These are phyloP conservation scores for Xylaria digitata DNA, from an alignment of 2,329 filamentous ascomycete species.

Conservation along the genomic window DNA sequence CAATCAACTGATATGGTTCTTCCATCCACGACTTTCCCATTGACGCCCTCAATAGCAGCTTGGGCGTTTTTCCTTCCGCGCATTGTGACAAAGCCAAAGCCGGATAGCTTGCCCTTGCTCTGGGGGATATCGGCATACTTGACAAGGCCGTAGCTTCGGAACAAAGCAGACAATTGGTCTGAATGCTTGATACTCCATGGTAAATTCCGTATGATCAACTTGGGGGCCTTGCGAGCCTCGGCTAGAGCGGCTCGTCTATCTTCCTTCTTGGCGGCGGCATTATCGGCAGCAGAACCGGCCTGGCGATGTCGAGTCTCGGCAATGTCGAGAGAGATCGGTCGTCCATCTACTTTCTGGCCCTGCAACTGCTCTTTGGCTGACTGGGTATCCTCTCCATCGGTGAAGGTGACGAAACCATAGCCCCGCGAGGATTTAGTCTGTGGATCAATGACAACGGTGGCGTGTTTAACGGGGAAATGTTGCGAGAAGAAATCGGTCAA, in stretches of 20 bases:
- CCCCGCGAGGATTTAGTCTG: constrained; percentile 88
- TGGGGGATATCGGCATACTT: constrained; percentile 88
- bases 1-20: constrained; percentile 93
- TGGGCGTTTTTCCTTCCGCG: constrained; percentile 91
- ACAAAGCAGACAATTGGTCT: constrained; percentile 82
- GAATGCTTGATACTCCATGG: constrained; percentile 94
- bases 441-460: constrained; percentile 88
- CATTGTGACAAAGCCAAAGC: constrained; percentile 93
- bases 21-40: constrained; percentile 90
- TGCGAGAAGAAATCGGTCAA: constrained; percentile 93
- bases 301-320: constrained; percentile 83
- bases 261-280: constrained; percentile 66
- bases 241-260: constrained; percentile 70
- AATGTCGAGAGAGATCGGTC: constrained; percentile 85
- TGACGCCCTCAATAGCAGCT: constrained; percentile 83
- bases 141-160: constrained; percentile 90
- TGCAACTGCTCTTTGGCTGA: constrained; percentile 85
- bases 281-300: constrained; percentile 47
- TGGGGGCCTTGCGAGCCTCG: constrained; percentile 71
- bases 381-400: constrained; percentile 89
- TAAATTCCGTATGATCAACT: constrained; percentile 90
- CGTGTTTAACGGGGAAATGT: constrained; percentile 94
- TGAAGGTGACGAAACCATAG: constrained; percentile 97
- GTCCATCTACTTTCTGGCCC: constrained; percentile 79
- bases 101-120: constrained; percentile 78